These are phyloP conservation scores for Leccinum incarnatum DNA, from an alignment of 768 basidiomycete species.

Conservation along the genomic window DNA sequence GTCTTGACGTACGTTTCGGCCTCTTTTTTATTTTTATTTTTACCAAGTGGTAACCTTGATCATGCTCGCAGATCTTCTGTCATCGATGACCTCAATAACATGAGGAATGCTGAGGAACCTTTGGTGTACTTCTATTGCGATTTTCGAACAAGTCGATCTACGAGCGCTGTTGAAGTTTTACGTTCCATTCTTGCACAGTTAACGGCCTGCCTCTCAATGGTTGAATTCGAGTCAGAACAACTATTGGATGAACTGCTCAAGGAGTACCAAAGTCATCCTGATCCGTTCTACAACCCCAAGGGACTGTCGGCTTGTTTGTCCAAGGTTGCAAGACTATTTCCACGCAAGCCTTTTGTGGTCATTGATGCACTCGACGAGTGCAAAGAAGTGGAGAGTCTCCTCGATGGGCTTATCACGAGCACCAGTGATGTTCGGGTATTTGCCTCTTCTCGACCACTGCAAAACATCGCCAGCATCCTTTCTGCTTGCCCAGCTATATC, in stretches of 20 bases:
- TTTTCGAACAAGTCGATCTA: slow-evolving; percentile 11
- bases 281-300: slow-evolving; percentile 1
- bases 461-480: slow-evolving; percentile 2
- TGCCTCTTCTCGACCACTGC: slow-evolving; percentile 9
- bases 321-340: neutral
- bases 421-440: neutral
- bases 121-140: slow-evolving; percentile 25
- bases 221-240: neutral
- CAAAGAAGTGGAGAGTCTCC: slow-evolving; percentile 6
- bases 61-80: neutral
- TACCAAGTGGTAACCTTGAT: too few species aligned
- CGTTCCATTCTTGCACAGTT: slow-evolving; percentile 23
- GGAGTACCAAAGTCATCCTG: neutral
- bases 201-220: neutral
- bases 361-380: slow-evolving; percentile 27
- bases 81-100: neutral
- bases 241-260: slow-evolving; percentile 7
- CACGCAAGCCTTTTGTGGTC: slow-evolving; percentile 8
- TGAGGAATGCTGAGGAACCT: neutral
- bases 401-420: slow-evolving; percentile 5
- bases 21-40: too few species aligned
- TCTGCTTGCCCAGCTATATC: slow-evolving; percentile 7
- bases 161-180: slow-evolving; percentile 12
- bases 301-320: slow-evolving; percentile 2
- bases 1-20: neutral